These are phyloP conservation scores for Phoma sp. DNA, from an alignment of 2,329 filamentous ascomycete genomes.

Conservation along the genomic window DNA sequence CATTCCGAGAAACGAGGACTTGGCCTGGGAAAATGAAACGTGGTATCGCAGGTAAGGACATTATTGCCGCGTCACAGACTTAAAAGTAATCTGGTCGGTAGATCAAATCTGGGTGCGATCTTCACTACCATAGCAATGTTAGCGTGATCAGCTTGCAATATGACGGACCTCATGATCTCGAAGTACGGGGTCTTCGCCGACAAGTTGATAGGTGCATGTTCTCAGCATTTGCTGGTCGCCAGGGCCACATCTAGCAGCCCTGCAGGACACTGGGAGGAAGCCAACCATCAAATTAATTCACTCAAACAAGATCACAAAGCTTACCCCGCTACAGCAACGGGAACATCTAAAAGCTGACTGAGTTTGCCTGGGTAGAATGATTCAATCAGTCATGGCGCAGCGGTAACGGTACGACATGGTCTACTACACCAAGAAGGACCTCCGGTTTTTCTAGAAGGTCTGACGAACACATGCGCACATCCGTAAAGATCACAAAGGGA, in stretches of 20 bases:
- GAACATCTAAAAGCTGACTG: background rate
- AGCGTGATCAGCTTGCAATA: background rate
- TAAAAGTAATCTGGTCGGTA: background rate
- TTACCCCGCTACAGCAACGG: background rate
- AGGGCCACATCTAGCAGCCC: background rate
- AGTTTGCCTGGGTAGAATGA: background rate
- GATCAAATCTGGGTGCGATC: slow-evolving; percentile 2
- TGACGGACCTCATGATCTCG: background rate
- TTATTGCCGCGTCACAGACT: background rate
- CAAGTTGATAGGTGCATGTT: background rate
- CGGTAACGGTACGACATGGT: background rate
- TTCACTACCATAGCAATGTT: background rate
- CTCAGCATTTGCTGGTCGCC: background rate
- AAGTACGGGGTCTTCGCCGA: background rate
- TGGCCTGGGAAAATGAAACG: background rate
- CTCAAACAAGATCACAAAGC: background rate
- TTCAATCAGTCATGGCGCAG: background rate
- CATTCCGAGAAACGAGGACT: background rate
- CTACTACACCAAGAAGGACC: background rate
- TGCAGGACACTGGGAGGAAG: background rate
- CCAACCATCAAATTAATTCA: background rate
- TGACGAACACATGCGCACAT: background rate
- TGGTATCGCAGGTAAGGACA: background rate
- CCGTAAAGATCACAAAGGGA: too few species aligned
- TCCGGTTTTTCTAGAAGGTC: background rate